Evolutionary conservation across 106 monocot species (phyloP), one percentile per base, ranked within the genome.

Genomic region (Dendrobium nobile): DNA sequence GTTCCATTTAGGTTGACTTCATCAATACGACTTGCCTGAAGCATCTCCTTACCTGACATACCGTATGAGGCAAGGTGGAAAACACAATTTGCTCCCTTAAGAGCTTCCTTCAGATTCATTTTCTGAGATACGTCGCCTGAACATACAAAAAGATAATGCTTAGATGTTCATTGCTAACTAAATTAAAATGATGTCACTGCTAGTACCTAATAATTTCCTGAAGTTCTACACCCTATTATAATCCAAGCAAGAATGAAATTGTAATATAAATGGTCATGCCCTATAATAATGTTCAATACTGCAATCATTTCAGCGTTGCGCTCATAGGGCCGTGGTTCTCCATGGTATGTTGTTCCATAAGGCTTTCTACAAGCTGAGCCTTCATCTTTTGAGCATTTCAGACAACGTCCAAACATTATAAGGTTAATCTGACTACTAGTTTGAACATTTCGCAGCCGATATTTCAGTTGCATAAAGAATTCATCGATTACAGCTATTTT

Each of bases 21-120:
- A 82, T 99, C 99, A n/a, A 82, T 77, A 28, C 87, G 89, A 5
- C 87, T 82, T 13, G 93, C 22, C 56, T 93, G 95, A 73, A 99
- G 88, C 99, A 99, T 99, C 79, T 95, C 91, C 84, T 99, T 99
- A 58, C 99, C 93, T 40, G 95, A 99, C 99, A 99, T 99, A 41
- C 99, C 99, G 80, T 84, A 99, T 10, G 99, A 99, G 44, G 99
- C 99, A 72, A 99, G 87, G 80, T 99, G 99, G 81, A 95, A 99
- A 82, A 95, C 99, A 82, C 95, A 93, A 82, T 99, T 85, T 47
- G 70, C 89, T 11, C 99, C 90, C 15, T 26, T 79, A 13, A 99
- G 80, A 77, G 91, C 95, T 74, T 87, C 89, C 24, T 89, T 85
- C 22, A 99, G 88, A 89, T 95, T 89, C 80, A 93, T 86, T 75